These are phyloP conservation scores for Dryadomyces sulphureus DNA, from an alignment of 2,329 filamentous ascomycete genomes.

Conservation along the genomic window DNA sequence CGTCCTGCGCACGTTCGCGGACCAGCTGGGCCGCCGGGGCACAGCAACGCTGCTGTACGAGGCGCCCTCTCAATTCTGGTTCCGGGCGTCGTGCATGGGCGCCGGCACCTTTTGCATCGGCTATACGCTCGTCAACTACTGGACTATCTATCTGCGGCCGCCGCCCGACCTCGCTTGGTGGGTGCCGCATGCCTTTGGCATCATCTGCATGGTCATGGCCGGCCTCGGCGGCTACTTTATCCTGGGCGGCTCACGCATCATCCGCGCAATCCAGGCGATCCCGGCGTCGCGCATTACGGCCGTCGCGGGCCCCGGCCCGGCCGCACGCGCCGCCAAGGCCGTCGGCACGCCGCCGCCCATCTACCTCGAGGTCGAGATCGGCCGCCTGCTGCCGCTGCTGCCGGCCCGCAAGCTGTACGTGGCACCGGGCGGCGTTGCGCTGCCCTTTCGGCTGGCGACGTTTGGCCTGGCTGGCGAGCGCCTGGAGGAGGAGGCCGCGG, in stretches of 20 bases:
- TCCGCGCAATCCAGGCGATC: conserved; percentile 42
- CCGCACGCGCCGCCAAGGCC: conserved; percentile 8
- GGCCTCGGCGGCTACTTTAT: conserved; percentile 45
- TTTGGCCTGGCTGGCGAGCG: conserved; percentile 8
- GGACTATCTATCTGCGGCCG: conserved; percentile 30
- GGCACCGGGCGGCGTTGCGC: conserved; percentile 20
- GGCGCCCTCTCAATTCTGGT: conserved; percentile 47
- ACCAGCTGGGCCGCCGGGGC: conserved; percentile 39
- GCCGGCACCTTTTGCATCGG: conserved; percentile 37
- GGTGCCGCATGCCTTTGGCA: conserved; percentile 41
- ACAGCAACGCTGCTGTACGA: conserved; percentile 48
- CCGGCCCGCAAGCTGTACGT: conserved; percentile 26
- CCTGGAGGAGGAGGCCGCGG: neutral
- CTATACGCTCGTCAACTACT: conserved; percentile 36
- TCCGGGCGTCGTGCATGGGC: conserved; percentile 43
- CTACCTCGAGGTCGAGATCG: conserved; percentile 36
- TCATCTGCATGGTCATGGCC: conserved; percentile 44
- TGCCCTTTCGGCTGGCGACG: conserved; percentile 22
- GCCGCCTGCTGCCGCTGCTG: conserved; percentile 33
- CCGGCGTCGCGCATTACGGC: conserved; percentile 18
- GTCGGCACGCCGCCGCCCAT: conserved; percentile 17
- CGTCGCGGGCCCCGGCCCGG: conserved; percentile 5
- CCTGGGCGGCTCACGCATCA: conserved; percentile 39
- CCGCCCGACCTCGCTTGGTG: conserved; percentile 38
- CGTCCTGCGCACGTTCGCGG: conserved; percentile 26